A percentile compares a stretch with the other conserved stretches of the same genome.
These are phyloP conservation scores for Taiwanofungus camphoratus DNA, from an alignment of 1,284 basidiomycete species.

Conservation along the genomic window DNA sequence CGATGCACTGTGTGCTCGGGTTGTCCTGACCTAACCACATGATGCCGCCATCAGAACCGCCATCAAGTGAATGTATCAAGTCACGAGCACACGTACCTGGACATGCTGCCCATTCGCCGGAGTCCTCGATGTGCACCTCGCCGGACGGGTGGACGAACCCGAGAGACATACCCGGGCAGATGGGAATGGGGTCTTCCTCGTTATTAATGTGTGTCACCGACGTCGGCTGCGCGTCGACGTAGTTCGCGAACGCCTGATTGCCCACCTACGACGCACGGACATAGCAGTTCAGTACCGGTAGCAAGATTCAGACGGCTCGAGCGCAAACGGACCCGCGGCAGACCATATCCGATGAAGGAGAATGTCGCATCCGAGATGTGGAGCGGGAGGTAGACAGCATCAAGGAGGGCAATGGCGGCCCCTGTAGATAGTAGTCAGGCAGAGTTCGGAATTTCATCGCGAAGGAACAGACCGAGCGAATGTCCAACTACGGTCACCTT, in stretches of 20 bases:
- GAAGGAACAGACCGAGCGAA: conserved; percentile 33
- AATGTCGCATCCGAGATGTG: conserved; percentile 35
- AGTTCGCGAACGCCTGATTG: conserved; percentile 54
- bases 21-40: conserved; percentile 51
- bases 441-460: background rate
- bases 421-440: conserved; percentile 18
- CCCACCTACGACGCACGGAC: conserved; percentile 25
- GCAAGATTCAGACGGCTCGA: background rate
- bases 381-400: conserved; percentile 40
- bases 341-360: conserved; percentile 40
- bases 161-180: conserved; percentile 32
- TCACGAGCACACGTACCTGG: conserved; percentile 28
- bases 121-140: conserved; percentile 53
- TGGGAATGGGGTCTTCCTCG: conserved; percentile 26
- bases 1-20: conserved; percentile 41
- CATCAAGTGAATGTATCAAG: too few relatives aligned
- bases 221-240: conserved; percentile 39
- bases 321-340: conserved; percentile 43
- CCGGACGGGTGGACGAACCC: conserved; percentile 54
- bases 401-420: conserved; percentile 43
- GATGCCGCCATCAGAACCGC: too few relatives aligned
- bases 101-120: conserved; percentile 42
- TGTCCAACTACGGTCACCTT: conserved; percentile 34
- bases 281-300: background rate
- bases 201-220: conserved; percentile 28